Evolutionary conservation across 176 grass and related monocot species (phyloP), one percentile per base, ranked within the genome.

Genomic region (barley (Hordeum vulgare)): DNA sequence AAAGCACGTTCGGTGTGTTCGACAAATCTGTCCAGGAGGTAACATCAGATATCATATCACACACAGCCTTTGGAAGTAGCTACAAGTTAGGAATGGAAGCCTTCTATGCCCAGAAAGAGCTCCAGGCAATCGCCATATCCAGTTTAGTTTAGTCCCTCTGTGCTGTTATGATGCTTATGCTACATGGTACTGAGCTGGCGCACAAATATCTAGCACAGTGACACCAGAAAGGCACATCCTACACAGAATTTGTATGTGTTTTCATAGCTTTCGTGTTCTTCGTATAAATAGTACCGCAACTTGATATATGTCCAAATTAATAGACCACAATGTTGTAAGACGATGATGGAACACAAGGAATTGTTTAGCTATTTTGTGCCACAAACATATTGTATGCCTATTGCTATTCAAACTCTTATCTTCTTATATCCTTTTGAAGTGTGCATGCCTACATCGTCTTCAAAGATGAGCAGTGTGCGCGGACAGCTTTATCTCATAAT

Each of bases 361-460:
- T 29, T 67, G 20, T 18, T 86, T 21, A 27, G 11, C 69, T 69
- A n/a, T n/a, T 62, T 25, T 66, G 36, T 74, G 66, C 77, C 51
- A 41, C 28, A 75, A 33, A 66, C 21, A 6, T 69, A 85, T 3
- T 74, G 6, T 15, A 11, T 54, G 29, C 17, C 7, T 64, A 7
- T 23, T 77, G 27, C 27, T 39, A 11, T 54, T 73, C 14, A 21
- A 49, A 67, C 80, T 56, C 56, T 77, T 61, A 68, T 82, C 57
- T 67, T 0, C 10, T 74, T 65, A 8, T 61, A 2, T 78, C 17
- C n/a, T 25, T 71, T 91, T 91, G 76, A 85, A 99, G 96, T 90
- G 85, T 99, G 33, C 85, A 99, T 94, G 96, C 93, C 62, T 99
- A 99, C 82, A 91, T 96, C 62, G 96, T 99, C 34, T 99, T 99